phyloP scores from a whole-genome alignment of 345 rosid species.

The Brassica carinata region DNA sequence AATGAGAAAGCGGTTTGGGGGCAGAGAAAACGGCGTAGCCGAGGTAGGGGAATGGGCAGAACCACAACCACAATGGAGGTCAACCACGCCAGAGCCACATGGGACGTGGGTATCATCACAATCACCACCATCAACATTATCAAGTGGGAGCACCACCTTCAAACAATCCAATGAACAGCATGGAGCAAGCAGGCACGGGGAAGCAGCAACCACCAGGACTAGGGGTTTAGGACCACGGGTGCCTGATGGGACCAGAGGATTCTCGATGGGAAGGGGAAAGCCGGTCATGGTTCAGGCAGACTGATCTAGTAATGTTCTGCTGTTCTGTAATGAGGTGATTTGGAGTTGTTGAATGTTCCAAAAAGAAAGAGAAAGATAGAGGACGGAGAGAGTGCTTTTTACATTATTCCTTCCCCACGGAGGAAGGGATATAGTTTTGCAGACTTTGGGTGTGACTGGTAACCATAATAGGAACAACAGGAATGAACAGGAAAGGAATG shows the following conservation, averaged over 20 bases:
- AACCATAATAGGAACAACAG: too few species aligned
- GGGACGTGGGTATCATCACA: constrained; percentile 56
- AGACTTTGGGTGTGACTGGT: too few species aligned
- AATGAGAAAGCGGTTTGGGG: constrained; percentile 61
- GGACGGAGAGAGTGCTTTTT: constrained; percentile 13
- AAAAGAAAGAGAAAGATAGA: constrained; percentile 1
- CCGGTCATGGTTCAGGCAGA: constrained; percentile 51
- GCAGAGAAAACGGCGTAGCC: constrained; percentile 74
- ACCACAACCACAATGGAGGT: constrained; percentile 41
- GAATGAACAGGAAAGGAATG: too few species aligned
- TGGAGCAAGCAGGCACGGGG: constrained; percentile 43
- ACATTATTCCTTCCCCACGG: constrained; percentile 20
- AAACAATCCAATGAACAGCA: constrained; percentile 41
- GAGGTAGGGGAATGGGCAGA: constrained; percentile 72
- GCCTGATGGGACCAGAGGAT: constrained; percentile 99
- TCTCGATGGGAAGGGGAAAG: constrained; percentile 93
- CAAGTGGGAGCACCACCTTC: constrained; percentile 50
- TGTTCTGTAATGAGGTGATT: constrained; percentile 7
- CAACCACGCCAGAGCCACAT: too few species aligned
- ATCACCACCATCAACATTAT: constrained; percentile 27
- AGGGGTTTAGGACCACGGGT: constrained; percentile 96
- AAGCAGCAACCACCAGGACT: constrained; percentile 92
- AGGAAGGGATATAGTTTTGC: too few species aligned
- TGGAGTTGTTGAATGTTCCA: not conserved
- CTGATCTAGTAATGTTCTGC: constrained; percentile 9